phyloP scores from a whole-genome alignment of 2,329 filamentous ascomycete species.

The Pseudogymnoascus sp. region DNA sequence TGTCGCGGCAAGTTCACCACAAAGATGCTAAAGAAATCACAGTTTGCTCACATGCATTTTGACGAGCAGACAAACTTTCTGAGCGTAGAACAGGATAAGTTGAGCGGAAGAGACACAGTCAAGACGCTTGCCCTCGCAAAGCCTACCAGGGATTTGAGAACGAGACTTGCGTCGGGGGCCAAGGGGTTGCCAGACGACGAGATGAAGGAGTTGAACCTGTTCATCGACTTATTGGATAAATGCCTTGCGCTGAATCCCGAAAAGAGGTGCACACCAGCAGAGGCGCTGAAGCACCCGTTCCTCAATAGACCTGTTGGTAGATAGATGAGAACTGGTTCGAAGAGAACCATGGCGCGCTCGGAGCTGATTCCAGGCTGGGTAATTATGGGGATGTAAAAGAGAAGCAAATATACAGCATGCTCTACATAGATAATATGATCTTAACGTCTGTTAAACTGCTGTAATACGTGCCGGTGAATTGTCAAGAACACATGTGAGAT shows the following conservation, averaged over 20 bases:
- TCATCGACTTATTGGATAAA: constrained; percentile 80
- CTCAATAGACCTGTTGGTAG: constrained; percentile 38
- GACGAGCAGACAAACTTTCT: constrained; percentile 77
- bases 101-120: constrained; percentile 70
- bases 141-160: constrained; percentile 73
- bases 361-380: background rate
- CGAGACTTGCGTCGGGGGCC: constrained; percentile 66
- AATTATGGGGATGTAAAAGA: background rate
- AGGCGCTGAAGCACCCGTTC: constrained; percentile 86
- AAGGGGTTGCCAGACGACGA: constrained; percentile 68
- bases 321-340: background rate
- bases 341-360: background rate
- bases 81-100: constrained; percentile 78
- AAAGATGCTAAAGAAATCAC: constrained; percentile 78
- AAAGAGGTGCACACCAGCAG: constrained; percentile 77
- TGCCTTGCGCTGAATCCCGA: constrained; percentile 87
- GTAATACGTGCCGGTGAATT: background rate
- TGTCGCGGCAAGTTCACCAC: constrained; percentile 85
- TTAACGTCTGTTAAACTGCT: background rate
- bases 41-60: constrained; percentile 71
- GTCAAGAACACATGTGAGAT: background rate
- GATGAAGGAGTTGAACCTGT: constrained; percentile 69
- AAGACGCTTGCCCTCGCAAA: constrained; percentile 64
- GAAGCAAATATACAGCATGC: background rate
- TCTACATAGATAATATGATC: background rate